A percentile compares a stretch with the other conserved stretches of the same genome.
phyloP scores from a whole-genome alignment of 768 basidiomycete genomes.

The Macrolepiota dolichaula region DNA sequence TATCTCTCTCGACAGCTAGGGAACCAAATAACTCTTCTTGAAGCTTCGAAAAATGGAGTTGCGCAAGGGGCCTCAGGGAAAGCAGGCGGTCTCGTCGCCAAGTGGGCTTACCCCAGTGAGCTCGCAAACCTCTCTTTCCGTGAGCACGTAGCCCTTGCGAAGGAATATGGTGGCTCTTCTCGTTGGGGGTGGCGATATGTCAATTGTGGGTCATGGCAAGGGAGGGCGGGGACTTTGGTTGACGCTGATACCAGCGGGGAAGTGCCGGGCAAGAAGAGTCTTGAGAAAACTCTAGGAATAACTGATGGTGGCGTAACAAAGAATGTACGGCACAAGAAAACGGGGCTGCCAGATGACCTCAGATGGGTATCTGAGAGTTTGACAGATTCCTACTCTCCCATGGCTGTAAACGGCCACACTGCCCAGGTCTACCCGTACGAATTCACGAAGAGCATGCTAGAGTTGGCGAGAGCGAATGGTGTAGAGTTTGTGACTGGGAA shows the following conservation, averaged over 20 bases:
- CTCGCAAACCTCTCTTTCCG: constrained; percentile 68
- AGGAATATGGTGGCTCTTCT: constrained; percentile 61
- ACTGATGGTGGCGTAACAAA: constrained; percentile 23
- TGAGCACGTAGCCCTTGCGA: constrained; percentile 72
- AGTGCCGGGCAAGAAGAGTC: constrained; percentile 38
- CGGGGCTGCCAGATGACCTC: constrained; percentile 47
- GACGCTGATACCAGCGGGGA: constrained; percentile 23
- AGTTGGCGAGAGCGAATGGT: constrained; percentile 55
- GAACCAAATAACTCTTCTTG: constrained; percentile 53
- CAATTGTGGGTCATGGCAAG: constrained; percentile 70
- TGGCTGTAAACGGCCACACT: constrained; percentile 55
- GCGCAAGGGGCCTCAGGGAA: constrained; percentile 85
- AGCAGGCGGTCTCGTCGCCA: constrained; percentile 80
- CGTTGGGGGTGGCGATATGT: constrained; percentile 87
- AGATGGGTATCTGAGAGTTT: constrained; percentile 54
- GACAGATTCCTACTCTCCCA: constrained; percentile 57
- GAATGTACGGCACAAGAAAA: constrained; percentile 19
- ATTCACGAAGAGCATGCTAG: constrained; percentile 72
- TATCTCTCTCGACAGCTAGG: constrained; percentile 63
- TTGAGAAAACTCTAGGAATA: constrained; percentile 55
- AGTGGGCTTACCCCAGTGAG: constrained; percentile 78
- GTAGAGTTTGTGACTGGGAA: constrained; percentile 44
- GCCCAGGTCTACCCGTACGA: constrained; percentile 77
- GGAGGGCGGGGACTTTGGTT: constrained; percentile 41
- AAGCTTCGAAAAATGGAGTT: constrained; percentile 62